These are phyloP conservation scores for Populus davidiana DNA, from an alignment of 345 rosid genomes.

Conservation along the genomic window DNA sequence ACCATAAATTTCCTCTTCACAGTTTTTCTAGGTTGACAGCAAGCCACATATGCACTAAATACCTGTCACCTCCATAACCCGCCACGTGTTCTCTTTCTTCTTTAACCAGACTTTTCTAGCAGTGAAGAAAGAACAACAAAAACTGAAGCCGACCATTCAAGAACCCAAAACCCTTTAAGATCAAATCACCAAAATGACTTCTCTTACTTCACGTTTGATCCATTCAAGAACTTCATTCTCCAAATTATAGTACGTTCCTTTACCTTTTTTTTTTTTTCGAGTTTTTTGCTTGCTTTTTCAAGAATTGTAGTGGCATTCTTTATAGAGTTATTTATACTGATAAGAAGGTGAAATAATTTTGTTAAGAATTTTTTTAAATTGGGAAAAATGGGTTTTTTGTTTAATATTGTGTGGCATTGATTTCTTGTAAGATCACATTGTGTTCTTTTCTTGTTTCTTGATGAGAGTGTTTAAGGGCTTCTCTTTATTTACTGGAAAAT, in stretches of 20 bases:
- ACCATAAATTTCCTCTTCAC: neutral
- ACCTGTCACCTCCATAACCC: slow-evolving; percentile 20
- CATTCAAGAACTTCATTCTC: slow-evolving; percentile 34
- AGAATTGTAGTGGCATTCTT: neutral
- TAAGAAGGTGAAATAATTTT: neutral
- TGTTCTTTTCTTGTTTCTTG: neutral
- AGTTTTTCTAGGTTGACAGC: slow-evolving; percentile 14
- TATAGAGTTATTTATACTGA: neutral
- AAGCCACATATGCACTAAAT: slow-evolving; percentile 28
- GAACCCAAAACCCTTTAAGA: neutral
- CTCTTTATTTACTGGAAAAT: neutral
- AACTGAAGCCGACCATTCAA: neutral
- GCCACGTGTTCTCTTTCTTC: slow-evolving; percentile 31
- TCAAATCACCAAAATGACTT: slow-evolving; percentile 31
- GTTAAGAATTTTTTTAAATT: neutral
- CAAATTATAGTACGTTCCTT: slow-evolving; percentile 29
- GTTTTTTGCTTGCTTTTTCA: neutral
- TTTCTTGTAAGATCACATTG: neutral
- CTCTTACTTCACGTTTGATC: slow-evolving; percentile 43
- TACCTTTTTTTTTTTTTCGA: no score
- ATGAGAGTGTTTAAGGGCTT: neutral
- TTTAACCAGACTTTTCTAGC: neutral
- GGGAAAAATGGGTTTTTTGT: neutral
- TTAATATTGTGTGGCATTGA: neutral
- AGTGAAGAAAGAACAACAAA: neutral